Evolutionary conservation across 2,329 filamentous ascomycete species (phyloP), one percentile per base, ranked within the genome.

Genomic region (Xylaria sp.): DNA sequence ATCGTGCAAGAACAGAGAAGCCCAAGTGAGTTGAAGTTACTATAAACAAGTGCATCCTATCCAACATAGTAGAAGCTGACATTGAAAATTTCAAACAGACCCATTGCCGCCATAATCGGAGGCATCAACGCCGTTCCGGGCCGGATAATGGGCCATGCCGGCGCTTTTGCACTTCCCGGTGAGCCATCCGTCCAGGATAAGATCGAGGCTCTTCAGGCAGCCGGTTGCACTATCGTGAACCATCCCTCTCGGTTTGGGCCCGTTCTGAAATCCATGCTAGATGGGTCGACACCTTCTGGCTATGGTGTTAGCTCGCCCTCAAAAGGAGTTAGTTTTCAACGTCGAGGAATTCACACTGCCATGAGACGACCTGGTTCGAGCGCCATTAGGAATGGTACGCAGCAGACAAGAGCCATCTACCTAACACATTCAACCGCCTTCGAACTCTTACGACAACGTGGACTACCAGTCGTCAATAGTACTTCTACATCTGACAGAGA

Each of bases 61-160:
- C 9, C 20, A 31, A 13, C 0, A 15, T 26, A 36, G 26, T 11
- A 11, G 11, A 56, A 42, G 20, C 11, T 60, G 26, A 66, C 49
- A 44, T 58, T 70, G 4, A 67, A 54, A 28, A 36, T 56, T 23
- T 17, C 9, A 17, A 62, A 36, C 67, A 91, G 89, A 74, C 92
- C 92, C 0, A 92, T 94, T 53, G 89, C 91, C 75, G 92, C 89
- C 56, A 82, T 93, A 6, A 84, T 94, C 33, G 91, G 87, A 36
- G 92, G 92, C 4, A 81, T 89, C 57, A 81, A 88, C 70, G 90
- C 90, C n/a, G 85, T 86, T 6, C 81, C 83, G 17, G 89, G 89
- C 15, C 85, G 87, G 26, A 86, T 93, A 51, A 94, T 94, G 91
- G 92, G 92, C 10, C 92, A 95, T 77, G 91, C 92, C 10, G 92